phyloP scores from a whole-genome alignment of 2,329 filamentous ascomycete species.

The Fusarium sp. region DNA sequence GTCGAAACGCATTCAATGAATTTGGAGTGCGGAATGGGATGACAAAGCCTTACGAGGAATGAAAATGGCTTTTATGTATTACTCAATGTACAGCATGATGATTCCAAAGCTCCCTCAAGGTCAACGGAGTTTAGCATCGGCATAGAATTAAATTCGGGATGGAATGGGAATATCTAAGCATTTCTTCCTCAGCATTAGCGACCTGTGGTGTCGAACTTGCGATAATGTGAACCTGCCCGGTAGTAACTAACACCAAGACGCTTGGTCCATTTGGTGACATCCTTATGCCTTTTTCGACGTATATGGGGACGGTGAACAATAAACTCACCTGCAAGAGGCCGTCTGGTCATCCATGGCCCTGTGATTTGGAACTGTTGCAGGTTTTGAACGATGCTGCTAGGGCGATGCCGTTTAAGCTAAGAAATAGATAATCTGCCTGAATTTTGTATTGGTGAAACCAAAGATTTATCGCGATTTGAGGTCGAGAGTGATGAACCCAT shows the following conservation, averaged over 20 bases:
- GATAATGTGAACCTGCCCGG: not conserved
- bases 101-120: not conserved
- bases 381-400: no score
- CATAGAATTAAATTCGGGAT: not conserved
- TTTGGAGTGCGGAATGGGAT: conserved; percentile 15
- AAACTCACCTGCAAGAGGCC: no score
- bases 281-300: no score
- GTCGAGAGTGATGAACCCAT: no score
- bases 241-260: not conserved
- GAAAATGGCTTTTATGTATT: conserved; percentile 30
- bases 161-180: not conserved
- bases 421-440: no score
- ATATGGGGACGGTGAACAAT: no score
- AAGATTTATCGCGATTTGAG: no score
- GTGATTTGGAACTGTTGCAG: no score
- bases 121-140: not conserved
- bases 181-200: not conserved
- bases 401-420: no score
- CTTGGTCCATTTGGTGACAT: no score
- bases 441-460: no score
- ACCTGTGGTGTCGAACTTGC: not conserved
- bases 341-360: no score
- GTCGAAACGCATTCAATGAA: conserved; percentile 8
- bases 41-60: conserved; percentile 16
- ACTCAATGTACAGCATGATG: conserved; percentile 2